These are phyloP conservation scores for Colletotrichum salicis DNA, from an alignment of 2,329 filamentous ascomycete species.

Conservation along the genomic window DNA sequence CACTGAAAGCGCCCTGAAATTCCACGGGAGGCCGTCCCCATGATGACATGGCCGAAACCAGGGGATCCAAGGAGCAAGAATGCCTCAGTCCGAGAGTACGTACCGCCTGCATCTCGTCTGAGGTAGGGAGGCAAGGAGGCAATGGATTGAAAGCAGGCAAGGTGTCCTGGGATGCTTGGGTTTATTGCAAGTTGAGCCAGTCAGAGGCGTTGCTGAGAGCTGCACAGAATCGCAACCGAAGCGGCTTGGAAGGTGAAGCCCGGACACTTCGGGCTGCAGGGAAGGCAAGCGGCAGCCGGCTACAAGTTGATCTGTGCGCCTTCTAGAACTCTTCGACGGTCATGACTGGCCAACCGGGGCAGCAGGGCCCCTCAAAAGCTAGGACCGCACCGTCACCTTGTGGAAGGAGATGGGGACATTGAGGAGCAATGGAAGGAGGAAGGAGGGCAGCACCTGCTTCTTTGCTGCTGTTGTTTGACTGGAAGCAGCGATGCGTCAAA, in stretches of 20 bases:
- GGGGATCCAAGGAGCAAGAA: constrained; percentile 16
- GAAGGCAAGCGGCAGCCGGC: constrained; percentile 19
- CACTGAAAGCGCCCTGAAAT: constrained; percentile 37
- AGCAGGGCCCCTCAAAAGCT: constrained; percentile 34
- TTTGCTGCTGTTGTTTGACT: constrained; percentile 27
- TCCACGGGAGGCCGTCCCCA: constrained; percentile 29
- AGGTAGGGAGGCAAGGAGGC: not conserved
- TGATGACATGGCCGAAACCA: constrained; percentile 36
- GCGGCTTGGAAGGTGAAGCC: constrained; percentile 38
- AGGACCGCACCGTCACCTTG: constrained; percentile 26
- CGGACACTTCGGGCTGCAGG: constrained; percentile 36
- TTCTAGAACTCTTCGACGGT: constrained; percentile 40
- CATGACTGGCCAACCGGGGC: constrained; percentile 34
- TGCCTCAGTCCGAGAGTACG: not conserved
- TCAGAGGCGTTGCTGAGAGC: constrained; percentile 25
- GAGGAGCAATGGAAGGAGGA: not conserved
- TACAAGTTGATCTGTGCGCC: constrained; percentile 32
- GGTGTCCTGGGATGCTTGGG: not conserved
- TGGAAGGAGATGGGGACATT: constrained; percentile 13
- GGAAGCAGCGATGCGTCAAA: constrained; percentile 33
- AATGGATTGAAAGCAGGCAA: not conserved
- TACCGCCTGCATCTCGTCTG: not conserved
- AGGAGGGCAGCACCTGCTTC: constrained; percentile 18
- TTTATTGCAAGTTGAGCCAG: constrained; percentile 12
- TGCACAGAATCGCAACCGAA: constrained; percentile 37